Percentiles rank a stretch among this genome's conserved stretches.
Conservation (phyloP, 495 filamentous ascomycete genomes). For the Penicillium ochrochloron region DNA sequence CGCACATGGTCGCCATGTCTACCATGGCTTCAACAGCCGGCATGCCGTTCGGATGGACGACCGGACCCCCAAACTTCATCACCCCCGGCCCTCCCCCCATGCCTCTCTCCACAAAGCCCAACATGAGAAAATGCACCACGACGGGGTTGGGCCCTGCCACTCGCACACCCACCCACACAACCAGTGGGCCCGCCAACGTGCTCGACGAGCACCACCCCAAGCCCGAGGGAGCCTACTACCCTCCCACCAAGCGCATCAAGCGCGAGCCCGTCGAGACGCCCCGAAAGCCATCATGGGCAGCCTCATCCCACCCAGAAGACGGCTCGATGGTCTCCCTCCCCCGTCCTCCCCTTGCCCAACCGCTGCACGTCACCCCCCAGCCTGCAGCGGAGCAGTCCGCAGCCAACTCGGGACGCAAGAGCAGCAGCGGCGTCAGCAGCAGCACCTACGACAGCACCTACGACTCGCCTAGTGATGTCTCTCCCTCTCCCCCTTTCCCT, state of each 20-base stretch:
- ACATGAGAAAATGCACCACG: not conserved
- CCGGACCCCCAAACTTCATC: not conserved
- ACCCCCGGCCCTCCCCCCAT: not conserved
- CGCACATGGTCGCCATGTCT: not conserved
- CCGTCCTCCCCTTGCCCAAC: not conserved
- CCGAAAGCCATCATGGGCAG: not conserved
- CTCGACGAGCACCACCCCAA: slow-evolving; percentile 1
- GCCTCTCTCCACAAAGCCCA: not conserved
- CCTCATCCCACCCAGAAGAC: not conserved
- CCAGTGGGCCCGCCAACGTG: not conserved
- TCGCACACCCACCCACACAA: not conserved
- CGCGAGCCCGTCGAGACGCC: not conserved
- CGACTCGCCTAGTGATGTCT: not conserved
- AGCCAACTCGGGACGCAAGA: not conserved
- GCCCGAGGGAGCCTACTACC: slow-evolving; percentile 7
- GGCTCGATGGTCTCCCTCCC: not conserved
- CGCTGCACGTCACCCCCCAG: not conserved
- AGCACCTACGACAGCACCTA: not conserved
- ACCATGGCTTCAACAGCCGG: not conserved
- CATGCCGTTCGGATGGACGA: not conserved
- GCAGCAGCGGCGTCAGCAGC: not conserved
- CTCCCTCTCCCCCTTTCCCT: not conserved
- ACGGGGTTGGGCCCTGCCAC: not conserved
- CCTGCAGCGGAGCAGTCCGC: not conserved
- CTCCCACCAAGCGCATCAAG: slow-evolving; percentile 5